A percentile compares a stretch with the other conserved stretches of the same genome.
Evolutionary conservation across 2,329 filamentous ascomycete species (phyloP).

Genomic region (Diaporthe ilicicola): DNA sequence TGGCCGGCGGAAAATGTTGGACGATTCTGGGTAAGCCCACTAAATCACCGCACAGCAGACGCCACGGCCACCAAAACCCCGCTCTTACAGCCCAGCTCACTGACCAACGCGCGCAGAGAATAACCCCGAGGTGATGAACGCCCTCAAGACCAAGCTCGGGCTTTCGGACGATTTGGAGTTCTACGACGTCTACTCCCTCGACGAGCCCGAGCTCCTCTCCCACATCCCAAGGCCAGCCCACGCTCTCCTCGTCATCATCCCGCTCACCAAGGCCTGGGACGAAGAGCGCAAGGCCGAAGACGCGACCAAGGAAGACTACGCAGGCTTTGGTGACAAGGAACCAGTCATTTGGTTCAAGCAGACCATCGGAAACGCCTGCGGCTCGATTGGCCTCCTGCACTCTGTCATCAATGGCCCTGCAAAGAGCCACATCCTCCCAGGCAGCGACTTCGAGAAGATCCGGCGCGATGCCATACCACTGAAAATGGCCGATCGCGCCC

Average conservation of each 20-base stretch:
- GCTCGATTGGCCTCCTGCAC: slow-evolving; percentile 81
- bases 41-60: background rate
- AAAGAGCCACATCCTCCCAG: slow-evolving; percentile 59
- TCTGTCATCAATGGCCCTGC: slow-evolving; percentile 75
- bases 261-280: slow-evolving; percentile 58
- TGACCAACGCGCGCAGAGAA: slow-evolving; percentile 48
- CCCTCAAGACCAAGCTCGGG: slow-evolving; percentile 75
- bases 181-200: slow-evolving; percentile 83
- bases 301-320: slow-evolving; percentile 58
- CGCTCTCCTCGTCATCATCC: slow-evolving; percentile 83
- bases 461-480: slow-evolving; percentile 70
- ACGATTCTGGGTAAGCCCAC: slow-evolving; percentile 29
- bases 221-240: slow-evolving; percentile 80
- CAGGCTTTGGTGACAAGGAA: slow-evolving; percentile 54
- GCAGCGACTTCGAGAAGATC: slow-evolving; percentile 65
- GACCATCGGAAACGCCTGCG: slow-evolving; percentile 84
- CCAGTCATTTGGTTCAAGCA: slow-evolving; percentile 86
- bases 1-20: slow-evolving; percentile 29
- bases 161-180: slow-evolving; percentile 74
- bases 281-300: slow-evolving; percentile 63
- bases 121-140: slow-evolving; percentile 82
- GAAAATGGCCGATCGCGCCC: slow-evolving; percentile 67
- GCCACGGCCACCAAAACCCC: background rate
- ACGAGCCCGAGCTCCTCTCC: slow-evolving; percentile 78
- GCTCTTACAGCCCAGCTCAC: background rate